Conservation (phyloP, 2,329 filamentous ascomycete genomes). For the Botrytis fabae region DNA sequence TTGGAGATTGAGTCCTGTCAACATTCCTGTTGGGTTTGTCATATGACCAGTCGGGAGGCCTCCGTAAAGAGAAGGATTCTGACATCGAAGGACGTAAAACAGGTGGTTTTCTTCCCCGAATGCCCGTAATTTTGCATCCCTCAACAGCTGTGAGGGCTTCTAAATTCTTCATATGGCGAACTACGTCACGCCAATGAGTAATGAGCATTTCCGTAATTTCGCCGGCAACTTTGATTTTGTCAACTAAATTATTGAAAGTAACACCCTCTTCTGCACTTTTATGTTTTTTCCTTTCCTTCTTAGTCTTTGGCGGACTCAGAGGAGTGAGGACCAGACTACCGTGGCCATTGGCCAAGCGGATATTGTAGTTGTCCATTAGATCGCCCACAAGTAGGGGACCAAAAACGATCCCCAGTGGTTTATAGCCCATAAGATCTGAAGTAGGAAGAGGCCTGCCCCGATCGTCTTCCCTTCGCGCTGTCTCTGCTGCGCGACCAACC, state of each 20-base stretch:
- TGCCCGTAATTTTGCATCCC: conserved; percentile 25
- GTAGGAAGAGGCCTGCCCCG: conserved; percentile 54
- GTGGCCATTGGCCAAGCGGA: conserved; percentile 36
- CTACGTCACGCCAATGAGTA: conserved; percentile 63
- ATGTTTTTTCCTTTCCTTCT: conserved; percentile 44
- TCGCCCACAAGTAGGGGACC: conserved; percentile 64
- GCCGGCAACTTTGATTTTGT: conserved; percentile 60
- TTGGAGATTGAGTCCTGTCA: conserved; percentile 42
- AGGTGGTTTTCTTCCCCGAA: conserved; percentile 26
- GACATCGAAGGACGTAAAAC: conserved; percentile 46
- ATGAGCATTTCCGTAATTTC: conserved; percentile 65
- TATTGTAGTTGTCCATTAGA: conserved; percentile 52
- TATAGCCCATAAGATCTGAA: conserved; percentile 63
- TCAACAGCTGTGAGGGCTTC: conserved; percentile 27
- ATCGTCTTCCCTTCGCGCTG: conserved; percentile 52
- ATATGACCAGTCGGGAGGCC: conserved; percentile 43
- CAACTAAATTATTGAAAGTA: conserved; percentile 42
- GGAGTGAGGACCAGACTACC: conserved; percentile 37
- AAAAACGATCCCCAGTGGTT: conserved; percentile 62
- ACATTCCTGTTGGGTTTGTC: conserved; percentile 29
- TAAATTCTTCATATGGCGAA: conserved; percentile 58
- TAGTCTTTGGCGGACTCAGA: conserved; percentile 45
- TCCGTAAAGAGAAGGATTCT: conserved; percentile 45
- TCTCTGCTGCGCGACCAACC: conserved; percentile 59
- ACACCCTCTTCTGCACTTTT: conserved; percentile 33